Evolutionary conservation across 345 rosid species (phyloP).

Genomic region (Clausena lansium): DNA sequence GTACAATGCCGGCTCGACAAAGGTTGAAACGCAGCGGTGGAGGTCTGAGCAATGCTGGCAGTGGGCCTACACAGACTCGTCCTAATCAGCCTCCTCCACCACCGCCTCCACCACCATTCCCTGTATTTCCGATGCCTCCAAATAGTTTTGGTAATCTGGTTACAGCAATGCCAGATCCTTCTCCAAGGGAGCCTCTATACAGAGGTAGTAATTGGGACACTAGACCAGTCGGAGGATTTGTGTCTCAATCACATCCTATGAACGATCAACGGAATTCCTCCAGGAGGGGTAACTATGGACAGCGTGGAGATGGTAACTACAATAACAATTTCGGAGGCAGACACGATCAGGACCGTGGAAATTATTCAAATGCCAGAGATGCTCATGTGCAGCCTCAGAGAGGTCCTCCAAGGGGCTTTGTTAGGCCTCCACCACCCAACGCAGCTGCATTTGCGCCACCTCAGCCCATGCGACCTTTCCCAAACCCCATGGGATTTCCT

Average conservation of each 20-base stretch:
- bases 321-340: slow-evolving; percentile 41
- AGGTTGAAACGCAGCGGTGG: slow-evolving; percentile 37
- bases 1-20: slow-evolving; percentile 31
- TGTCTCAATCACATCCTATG: slow-evolving; percentile 33
- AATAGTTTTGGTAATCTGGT: slow-evolving; percentile 30
- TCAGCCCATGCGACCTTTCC: slow-evolving; percentile 34
- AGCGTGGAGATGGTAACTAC: slow-evolving; percentile 47
- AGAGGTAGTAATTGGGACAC: slow-evolving; percentile 44
- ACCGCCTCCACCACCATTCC: slow-evolving; percentile 47
- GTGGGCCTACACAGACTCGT: slow-evolving; percentile 32
- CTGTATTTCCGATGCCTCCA: slow-evolving; percentile 32
- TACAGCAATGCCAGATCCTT: slow-evolving; percentile 31
- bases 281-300: slow-evolving; percentile 49
- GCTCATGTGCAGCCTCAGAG: slow-evolving; percentile 43
- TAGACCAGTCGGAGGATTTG: slow-evolving; percentile 41
- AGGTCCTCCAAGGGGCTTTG: slow-evolving; percentile 45
- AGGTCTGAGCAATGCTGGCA: slow-evolving; percentile 27
- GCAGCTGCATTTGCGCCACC: slow-evolving; percentile 34
- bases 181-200: slow-evolving; percentile 35
- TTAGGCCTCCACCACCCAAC: slow-evolving; percentile 43
- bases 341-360: slow-evolving; percentile 54
- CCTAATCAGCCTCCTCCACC: slow-evolving; percentile 31
- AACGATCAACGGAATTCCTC: slow-evolving; percentile 43
- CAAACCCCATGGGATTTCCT: slow-evolving; percentile 37
- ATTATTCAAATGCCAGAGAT: slow-evolving; percentile 46